Evolutionary conservation across 192 early-diverging fungal genomes (phyloP), one percentile per base, ranked within the genome.

Genomic region (Rhizophagus clarus): DNA sequence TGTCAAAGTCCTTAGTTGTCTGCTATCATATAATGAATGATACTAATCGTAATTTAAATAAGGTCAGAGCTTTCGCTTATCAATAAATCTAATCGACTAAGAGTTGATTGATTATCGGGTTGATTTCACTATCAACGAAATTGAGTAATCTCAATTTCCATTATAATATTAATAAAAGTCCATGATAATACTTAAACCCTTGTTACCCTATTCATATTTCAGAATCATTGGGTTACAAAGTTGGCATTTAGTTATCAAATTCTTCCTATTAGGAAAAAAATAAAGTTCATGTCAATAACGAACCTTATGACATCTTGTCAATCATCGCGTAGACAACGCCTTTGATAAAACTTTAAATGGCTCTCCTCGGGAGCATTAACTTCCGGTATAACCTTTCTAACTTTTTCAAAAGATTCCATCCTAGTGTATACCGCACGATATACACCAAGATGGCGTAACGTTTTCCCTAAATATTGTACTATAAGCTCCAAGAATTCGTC

Each of bases 331-430:
- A 32, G 68, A 42, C 68, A 70, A n/a, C 34, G 29, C n/a, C 68
- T 70, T 70, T 70, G 68, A n/a, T 70, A 70, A 70, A 70, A 70
- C 40, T 40, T 70, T 70, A 70, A 42, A 20, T 32, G 31, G 24
- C 68, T 40, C 34, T 70, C 68, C 22, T 37, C 68, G n/a, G 68
- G 68, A 10, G 68, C 68, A 70, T 40, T 37, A 7, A 70, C 68
- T 40, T 40, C 34, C 5, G 68, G 68, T 32, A 70, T 70, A 37
- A 70, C 68, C 15, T 70, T 37, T 40, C 68, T 70, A n/a, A 70
- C 68, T 40, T 40, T 70, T n/a, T 70, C 68, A 70, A 70, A 70
- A 70, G 68, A 70, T 70, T 70, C 68, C 68, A 70, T 70, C 34
- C 68, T 70, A 29, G 29, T 70, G 26, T 70, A 70, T 40, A 70